Evolutionary conservation across 805 yeast genomes (phyloP), one percentile per base, ranked within the genome.

Genomic region (Metschnikowia hibisci): DNA sequence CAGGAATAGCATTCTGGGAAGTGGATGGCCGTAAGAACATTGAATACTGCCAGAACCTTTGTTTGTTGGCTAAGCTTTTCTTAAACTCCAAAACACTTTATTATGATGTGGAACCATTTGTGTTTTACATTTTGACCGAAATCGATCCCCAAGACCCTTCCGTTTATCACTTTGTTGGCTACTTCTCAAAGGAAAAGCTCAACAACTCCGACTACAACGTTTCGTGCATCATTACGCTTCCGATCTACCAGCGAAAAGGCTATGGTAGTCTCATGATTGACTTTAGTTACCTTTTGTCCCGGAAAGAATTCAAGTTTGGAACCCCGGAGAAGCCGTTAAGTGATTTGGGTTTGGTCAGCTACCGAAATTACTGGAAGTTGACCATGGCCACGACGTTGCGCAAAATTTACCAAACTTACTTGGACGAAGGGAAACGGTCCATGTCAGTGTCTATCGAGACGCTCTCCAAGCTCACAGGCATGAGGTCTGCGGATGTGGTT

Each of bases 321-420:
- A 86, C 97, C 0, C 99, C 99, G 0, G 99, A 93, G 56, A 91
- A 90, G 57, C 99, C 99, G 0, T 70, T 91, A 44, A 83, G 93
- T 52, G 90, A 85, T 50, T 66, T 91, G 42, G 99, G 99, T 0
- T 66, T 89, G 39, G 63, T 85, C 25, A 85, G 96, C 47, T 93
- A 91, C 62, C 69, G 95, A 48, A 85, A 81, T 53, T 91, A 85
- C 62, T 93, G 98, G 98, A 82, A 77, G 52, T 65, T 79, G 1
- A 71, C 82, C 4, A 66, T 88, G 20, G 74, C 93, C 8, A 71
- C 64, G 32, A 71, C 67, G 34, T 63, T 84, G 15, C 50, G 48
- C 25, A 44, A 42, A 18, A 41, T 71, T 4, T 52, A 64, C 41
- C 46, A 47, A 1, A 56, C 54, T 32, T 62, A 54, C 32, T 32